Evolutionary conservation across 129 eudicot genomes (phyloP), one percentile per base, ranked within the genome.

Genomic region (Flaveria brownii): DNA sequence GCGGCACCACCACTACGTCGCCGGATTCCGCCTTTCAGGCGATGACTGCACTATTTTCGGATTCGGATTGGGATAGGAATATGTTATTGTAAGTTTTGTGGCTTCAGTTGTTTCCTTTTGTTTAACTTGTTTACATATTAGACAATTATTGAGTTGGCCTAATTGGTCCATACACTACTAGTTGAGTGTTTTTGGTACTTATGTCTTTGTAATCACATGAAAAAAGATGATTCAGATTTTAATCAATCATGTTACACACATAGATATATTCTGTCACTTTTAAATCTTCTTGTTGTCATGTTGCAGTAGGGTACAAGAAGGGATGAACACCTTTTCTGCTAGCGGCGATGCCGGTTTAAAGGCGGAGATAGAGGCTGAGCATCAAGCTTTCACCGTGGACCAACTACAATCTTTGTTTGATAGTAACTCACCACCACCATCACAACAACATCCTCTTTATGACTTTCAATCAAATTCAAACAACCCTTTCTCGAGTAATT

Each of bases 401-500:
- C 62, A 78, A 45, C 75, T 85, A 74, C 61, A 86, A 82, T 82
- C 88, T 55, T 62, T 86, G 42, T 82, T 88, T 33, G 84, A 60
- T 50, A 26, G 47, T 9, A 83, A 83, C 71, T 66, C 84, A 25
- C 76, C 74, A 41, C 80, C 70, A 60, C 70, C 22, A 36, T 17
- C 57, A 33, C 39, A 33, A 43, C 73, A 20, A 50, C 67, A 52
- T 36, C 80, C 68, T 5, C 60, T 71, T 25, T 69, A 70, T 46
- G 28, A 30, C 33, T 69, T 6, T 26, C 70, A 69, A 45, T 61
- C 49, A 17, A 57, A 57, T 46, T 56, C 59, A n/a, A 77, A 68
- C 75, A 46, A 56, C 56, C 45, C 33, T 46, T 70, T 71, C 17
- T 81, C 82, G 79, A 77, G 79, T 68, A 63, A 81, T 55, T 71